Evolutionary conservation across 495 filamentous ascomycete species (phyloP).

Genomic region (Neurospora tetrasperma): DNA sequence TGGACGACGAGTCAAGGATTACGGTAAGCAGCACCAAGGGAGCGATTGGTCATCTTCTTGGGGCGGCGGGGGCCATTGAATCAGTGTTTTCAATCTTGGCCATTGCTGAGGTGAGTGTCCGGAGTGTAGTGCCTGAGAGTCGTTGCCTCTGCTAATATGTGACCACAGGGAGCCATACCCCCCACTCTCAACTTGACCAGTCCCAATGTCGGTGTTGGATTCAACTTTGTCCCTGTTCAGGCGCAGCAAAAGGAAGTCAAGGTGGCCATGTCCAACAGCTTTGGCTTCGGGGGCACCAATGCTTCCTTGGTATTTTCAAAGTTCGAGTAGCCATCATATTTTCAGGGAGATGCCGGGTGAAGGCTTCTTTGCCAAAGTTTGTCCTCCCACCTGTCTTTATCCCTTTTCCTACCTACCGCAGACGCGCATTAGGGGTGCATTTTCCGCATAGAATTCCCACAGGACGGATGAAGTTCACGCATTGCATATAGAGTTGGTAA

Average conservation of each 20-base stretch:
- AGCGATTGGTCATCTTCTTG: constrained; percentile 83
- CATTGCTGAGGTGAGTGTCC: constrained; percentile 57
- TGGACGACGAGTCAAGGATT: constrained; percentile 49
- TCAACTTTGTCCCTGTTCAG: constrained; percentile 72
- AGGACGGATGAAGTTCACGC: background rate
- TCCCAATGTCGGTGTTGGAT: constrained; percentile 60
- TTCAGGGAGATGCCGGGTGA: background rate
- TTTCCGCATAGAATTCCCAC: background rate
- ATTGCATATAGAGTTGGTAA: background rate
- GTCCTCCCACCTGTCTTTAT: background rate
- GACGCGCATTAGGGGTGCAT: background rate
- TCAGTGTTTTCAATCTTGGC: constrained; percentile 74
- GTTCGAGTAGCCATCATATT: constrained; percentile 14
- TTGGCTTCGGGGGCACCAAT: constrained; percentile 97
- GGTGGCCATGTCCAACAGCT: constrained; percentile 85
- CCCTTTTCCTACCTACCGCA: background rate
- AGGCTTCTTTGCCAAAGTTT: background rate
- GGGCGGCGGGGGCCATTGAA: constrained; percentile 82
- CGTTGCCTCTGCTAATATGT: constrained; percentile 12
- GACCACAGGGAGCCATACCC: constrained; percentile 59
- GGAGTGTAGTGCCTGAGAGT: background rate
- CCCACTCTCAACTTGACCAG: constrained; percentile 77
- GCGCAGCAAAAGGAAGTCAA: constrained; percentile 61
- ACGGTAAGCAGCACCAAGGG: constrained; percentile 92
- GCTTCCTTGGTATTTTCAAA: constrained; percentile 75